A percentile compares a stretch with the other conserved stretches of the same genome.
phyloP scores from a whole-genome alignment of 2,329 filamentous ascomycete species.

The Trichophyton verrucosum region DNA sequence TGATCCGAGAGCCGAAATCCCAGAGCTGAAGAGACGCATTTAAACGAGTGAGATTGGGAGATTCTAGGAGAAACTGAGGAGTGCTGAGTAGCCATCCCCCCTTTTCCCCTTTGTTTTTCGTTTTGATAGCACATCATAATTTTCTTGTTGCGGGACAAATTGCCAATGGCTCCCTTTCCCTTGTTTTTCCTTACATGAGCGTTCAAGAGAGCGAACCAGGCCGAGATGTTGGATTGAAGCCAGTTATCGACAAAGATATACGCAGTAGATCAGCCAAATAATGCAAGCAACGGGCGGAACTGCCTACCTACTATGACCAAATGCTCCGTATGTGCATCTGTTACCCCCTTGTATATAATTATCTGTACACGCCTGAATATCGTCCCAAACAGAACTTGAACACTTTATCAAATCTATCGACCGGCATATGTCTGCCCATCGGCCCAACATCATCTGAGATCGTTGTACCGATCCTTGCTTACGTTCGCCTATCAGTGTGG shows the following conservation, averaged over 20 bases:
- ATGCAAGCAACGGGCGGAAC: neutral
- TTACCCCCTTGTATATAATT: neutral
- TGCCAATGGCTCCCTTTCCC: neutral
- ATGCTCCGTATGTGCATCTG: neutral
- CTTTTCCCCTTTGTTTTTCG: neutral
- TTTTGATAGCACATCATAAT: neutral
- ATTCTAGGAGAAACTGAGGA: neutral
- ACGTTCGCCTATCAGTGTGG: neutral
- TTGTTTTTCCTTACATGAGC: neutral
- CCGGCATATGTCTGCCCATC: neutral
- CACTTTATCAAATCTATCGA: neutral
- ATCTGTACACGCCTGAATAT: neutral
- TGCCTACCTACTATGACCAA: neutral
- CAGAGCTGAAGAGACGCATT: neutral
- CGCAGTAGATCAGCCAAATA: neutral
- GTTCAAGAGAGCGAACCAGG: neutral
- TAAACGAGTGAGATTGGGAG: neutral
- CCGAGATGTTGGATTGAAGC: neutral
- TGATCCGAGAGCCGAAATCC: conserved; percentile 12
- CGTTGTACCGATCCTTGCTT: too few relatives aligned
- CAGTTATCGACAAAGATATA: neutral
- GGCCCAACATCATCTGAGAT: neutral
- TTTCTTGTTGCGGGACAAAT: neutral
- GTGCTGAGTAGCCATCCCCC: neutral
- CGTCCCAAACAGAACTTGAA: neutral